phyloP scores from a whole-genome alignment of 441 rosid genomes.

The Syzygium malaccense region DNA sequence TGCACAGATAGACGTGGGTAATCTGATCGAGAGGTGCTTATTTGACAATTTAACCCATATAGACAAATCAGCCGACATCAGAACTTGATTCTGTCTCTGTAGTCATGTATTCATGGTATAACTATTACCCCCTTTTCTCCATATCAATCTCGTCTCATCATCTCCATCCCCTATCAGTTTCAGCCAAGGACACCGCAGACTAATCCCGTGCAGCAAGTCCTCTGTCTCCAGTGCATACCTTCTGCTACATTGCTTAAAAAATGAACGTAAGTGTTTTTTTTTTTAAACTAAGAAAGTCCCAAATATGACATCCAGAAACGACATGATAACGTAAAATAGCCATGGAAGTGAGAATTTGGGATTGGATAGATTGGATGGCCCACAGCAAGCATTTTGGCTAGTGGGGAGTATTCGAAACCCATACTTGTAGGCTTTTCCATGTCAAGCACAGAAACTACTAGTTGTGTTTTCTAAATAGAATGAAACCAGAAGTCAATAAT shows the following conservation, averaged over 20 bases:
- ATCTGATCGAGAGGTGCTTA: not conserved
- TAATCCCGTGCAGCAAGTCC: not conserved
- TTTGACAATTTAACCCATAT: not conserved
- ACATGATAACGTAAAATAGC: not conserved
- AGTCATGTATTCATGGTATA: not conserved
- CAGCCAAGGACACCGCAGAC: not conserved
- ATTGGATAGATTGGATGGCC: not conserved
- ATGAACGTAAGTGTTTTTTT: not conserved
- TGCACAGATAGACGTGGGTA: not conserved
- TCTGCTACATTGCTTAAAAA: not conserved
- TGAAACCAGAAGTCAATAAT: not conserved
- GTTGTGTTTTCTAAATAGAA: not conserved
- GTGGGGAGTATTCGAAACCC: not conserved
- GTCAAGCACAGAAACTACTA: not conserved
- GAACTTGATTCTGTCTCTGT: not conserved
- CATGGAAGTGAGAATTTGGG: not conserved
- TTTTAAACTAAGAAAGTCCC: not conserved
- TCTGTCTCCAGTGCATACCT: not conserved
- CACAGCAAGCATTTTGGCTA: not conserved
- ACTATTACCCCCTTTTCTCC: not conserved
- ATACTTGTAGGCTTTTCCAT: not conserved
- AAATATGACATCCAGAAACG: not conserved
- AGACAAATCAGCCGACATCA: not conserved
- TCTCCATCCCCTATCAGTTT: not conserved
- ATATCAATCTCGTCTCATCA: not conserved